phyloP scores from a whole-genome alignment of 2,329 filamentous ascomycete species.

The Fonsecaea monophora region DNA sequence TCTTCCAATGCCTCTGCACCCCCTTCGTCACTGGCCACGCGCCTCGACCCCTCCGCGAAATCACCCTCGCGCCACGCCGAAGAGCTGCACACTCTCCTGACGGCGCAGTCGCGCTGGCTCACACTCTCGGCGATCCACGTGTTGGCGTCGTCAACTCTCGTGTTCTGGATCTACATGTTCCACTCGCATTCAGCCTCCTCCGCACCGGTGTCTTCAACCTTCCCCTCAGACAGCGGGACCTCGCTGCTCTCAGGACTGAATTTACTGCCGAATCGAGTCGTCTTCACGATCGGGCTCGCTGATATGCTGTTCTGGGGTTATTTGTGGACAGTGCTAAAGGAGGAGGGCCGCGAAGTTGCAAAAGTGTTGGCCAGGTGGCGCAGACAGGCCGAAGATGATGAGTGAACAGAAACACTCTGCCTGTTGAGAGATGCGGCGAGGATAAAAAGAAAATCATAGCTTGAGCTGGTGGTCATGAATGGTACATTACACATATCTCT shows the following conservation, averaged over 20 bases:
- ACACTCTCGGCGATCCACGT: slow-evolving; percentile 35
- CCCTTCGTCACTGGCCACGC: background rate
- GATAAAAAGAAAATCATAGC: background rate
- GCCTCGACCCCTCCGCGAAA: background rate
- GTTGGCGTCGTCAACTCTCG: slow-evolving; percentile 27
- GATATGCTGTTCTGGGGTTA: slow-evolving; percentile 42
- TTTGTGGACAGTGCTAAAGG: slow-evolving; percentile 39
- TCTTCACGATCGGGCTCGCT: slow-evolving; percentile 33
- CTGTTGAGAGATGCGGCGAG: background rate
- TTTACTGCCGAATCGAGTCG: slow-evolving; percentile 37
- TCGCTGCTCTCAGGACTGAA: slow-evolving; percentile 8
- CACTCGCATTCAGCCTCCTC: slow-evolving; percentile 20
- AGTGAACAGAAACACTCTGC: background rate
- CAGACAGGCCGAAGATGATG: slow-evolving; percentile 32
- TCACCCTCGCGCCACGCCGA: slow-evolving; percentile 31
- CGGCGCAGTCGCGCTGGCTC: slow-evolving; percentile 37
- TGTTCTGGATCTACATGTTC: slow-evolving; percentile 38
- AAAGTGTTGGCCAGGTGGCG: slow-evolving; percentile 25
- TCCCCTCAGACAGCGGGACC: background rate
- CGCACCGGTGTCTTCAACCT: background rate
- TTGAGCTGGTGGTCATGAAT: background rate
- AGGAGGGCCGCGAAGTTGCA: slow-evolving; percentile 36
- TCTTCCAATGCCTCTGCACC: background rate
- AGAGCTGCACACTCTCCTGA: slow-evolving; percentile 32
- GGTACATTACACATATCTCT: background rate